Evolutionary conservation across 768 basidiomycete genomes (phyloP).

Genomic region (Pleurotus tuoliensis): DNA sequence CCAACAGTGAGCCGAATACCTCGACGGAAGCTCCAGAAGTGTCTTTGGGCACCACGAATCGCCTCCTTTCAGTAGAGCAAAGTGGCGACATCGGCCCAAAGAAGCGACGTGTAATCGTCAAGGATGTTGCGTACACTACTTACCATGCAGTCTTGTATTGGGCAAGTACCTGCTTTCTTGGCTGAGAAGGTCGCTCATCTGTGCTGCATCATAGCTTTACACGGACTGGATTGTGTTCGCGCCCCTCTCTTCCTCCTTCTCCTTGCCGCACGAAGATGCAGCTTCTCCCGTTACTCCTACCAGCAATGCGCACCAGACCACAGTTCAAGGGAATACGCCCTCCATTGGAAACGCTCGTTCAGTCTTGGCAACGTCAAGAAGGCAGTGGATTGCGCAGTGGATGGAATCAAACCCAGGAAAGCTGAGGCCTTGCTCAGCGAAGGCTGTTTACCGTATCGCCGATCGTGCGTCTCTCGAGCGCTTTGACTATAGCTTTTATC

Average conservation of each 20-base stretch:
- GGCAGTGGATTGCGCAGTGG: conserved; percentile 78
- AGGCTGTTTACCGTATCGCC: conserved; percentile 79
- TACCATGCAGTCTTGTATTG: conserved; percentile 64
- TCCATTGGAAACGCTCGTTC: background rate
- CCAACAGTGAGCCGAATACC: too few species aligned
- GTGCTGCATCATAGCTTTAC: conserved; percentile 55
- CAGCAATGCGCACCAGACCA: background rate
- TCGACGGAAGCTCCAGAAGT: too few species aligned
- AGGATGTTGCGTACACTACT: conserved; percentile 44
- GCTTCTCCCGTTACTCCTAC: conserved; percentile 10
- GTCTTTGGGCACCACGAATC: too few species aligned
- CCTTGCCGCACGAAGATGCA: conserved; percentile 22
- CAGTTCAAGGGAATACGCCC: background rate
- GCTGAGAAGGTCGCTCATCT: background rate
- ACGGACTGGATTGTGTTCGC: conserved; percentile 84
- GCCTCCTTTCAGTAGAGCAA: background rate
- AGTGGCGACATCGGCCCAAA: conserved; percentile 5
- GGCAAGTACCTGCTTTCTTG: conserved; percentile 36
- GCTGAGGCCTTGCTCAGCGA: conserved; percentile 75
- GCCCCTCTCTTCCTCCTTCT: conserved; percentile 73
- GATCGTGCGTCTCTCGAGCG: conserved; percentile 53
- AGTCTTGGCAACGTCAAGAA: conserved; percentile 16
- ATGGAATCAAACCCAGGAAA: conserved; percentile 51
- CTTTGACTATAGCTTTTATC: background rate
- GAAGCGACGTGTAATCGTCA: conserved; percentile 38